Base-by-base conservation (phyloP, 331 rosid species). In the Malus hybrid region DNA sequence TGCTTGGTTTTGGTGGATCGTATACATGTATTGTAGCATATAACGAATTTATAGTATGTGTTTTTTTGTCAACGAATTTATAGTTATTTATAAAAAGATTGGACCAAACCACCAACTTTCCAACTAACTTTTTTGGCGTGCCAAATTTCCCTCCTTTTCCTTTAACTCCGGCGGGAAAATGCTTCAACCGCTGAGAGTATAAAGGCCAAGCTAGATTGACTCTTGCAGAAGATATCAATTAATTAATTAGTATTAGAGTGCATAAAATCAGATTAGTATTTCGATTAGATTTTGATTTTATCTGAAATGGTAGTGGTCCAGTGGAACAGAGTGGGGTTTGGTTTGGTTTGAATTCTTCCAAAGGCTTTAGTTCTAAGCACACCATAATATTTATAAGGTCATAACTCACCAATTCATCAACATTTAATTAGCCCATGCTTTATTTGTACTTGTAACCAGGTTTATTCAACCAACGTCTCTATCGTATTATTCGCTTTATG, bases 81-180 rank as follows among this genome's bases (percentile, higher is more conserved):
- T 48, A 7, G 42, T 11, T 50, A 61, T 60, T 70, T 15, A 46
- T 31, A 29, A n/a, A 15, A 31, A 15, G 5, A 31, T 31, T 64
- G 18, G 44, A 46, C 74, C 33, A 36, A 50, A 15, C 69, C 62
- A 65, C 77, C 71, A 27, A 76, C 69, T 44, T 13, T 22, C 78
- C 81, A 81, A 71, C 78, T n/a, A 65, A 64, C 72, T 71, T 65
- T 81, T 72, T 19, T 29, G 81, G 71, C 74, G 27, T 46, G 77
- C 33, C 34, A 10, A n/a, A 33, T 50, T 27, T 36, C 22, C 34
- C 29, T 32, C 72, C 65, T 48, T 48, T 28, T 32, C 72, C 65
- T 60, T 62, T 13, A n/a, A 15, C 29, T 32, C 75, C 73, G 80
- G 74, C 70, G 77, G 73, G 77, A 80, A 75, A 52, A 19, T 36